Base-by-base conservation (phyloP, 139 green algal species). In the Chlamydomonas sp. region DNA sequence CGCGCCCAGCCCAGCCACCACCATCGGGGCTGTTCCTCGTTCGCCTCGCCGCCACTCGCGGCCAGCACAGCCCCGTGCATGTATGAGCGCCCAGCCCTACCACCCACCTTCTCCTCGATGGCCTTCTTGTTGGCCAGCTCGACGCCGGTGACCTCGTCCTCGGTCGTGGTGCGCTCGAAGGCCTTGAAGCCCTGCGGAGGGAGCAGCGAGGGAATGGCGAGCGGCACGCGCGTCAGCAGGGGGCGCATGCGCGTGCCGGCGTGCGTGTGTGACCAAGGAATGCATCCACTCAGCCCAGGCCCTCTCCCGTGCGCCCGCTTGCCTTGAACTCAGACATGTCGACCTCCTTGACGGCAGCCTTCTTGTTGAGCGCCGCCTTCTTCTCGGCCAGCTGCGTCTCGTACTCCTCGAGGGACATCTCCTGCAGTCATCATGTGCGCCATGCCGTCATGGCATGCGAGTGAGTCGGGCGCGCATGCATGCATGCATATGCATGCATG, bases 371-470 rank as follows among this genome's bases (percentile, higher is more conserved):
- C 5, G 66, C 81, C 1, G 84, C 84, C 71, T 85, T 86, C 86
- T 91, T 91, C 79, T 88, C 87, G 4, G 77, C 79, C 73, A 89
- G 68, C 69, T 84, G 35, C 20, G 48, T 74, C 80, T 91, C 85
- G 31, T 91, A 94, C 75, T 92, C 84, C 48, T 91, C 83, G 35
- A 92, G 81, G 39, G 70, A 83, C 69, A 91, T 79, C 72, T 89
- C 73, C 79, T 89, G 72, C 3, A 62, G 39, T 13, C 8, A 50
- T 8, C 39, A 50, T 35, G 4, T 29, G 59, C 13, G 26, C n/a
- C n/a, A n/a, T n/a, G n/a, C n/a, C n/a, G n/a, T n/a, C 39, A 50
- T 50, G 39, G 39, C 39, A 50, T 8, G 10, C 10, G 13, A 8
- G 50, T 35, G 60, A 33, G 26, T 20, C 26, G 28, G 4, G 58